Evolutionary conservation across 1,139 yeast genomes (phyloP).

Genomic region (Kodamaea ohmeri): DNA sequence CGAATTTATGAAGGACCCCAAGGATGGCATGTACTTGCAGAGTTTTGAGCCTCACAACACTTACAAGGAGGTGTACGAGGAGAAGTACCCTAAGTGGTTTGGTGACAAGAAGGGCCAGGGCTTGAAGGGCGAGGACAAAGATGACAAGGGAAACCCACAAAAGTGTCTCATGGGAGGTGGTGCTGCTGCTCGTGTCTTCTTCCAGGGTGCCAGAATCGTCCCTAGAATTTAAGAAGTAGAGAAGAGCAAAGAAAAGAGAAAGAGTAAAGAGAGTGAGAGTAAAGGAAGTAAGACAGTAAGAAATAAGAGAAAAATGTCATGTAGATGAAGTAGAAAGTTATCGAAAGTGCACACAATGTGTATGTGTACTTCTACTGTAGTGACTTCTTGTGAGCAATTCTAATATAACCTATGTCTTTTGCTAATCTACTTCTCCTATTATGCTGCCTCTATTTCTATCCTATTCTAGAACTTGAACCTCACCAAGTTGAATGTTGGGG

Average conservation of each 20-base stretch:
- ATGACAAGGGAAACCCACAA: conserved; percentile 39
- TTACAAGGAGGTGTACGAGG: conserved; percentile 47
- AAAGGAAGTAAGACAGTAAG: background rate
- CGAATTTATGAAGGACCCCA: conserved; percentile 56
- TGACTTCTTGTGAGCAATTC: too few species aligned
- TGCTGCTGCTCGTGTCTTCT: conserved; percentile 66
- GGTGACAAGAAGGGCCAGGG: conserved; percentile 56
- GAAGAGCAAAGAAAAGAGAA: too few species aligned
- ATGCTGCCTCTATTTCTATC: too few species aligned
- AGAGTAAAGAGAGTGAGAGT: background rate
- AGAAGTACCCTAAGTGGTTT: conserved; percentile 46
- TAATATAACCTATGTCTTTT: too few species aligned
- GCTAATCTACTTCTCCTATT: too few species aligned
- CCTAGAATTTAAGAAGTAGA: conserved; percentile 3
- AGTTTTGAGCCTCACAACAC: conserved; percentile 60
- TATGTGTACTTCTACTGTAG: too few species aligned
- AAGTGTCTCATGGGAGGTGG: conserved; percentile 65
- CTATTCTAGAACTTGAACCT: conserved; percentile 43
- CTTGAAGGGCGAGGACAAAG: conserved; percentile 46
- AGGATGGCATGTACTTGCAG: conserved; percentile 61
- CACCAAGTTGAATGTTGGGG: conserved; percentile 76
- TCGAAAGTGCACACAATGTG: too few species aligned
- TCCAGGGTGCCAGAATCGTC: conserved; percentile 61
- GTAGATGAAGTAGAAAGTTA: too few species aligned
- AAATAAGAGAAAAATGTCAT: background rate